A percentile compares a stretch with the other conserved stretches of the same genome.
These are phyloP conservation scores for Colletotrichum neosansevieriae DNA, from an alignment of 2,329 filamentous ascomycete genomes.

Conservation along the genomic window DNA sequence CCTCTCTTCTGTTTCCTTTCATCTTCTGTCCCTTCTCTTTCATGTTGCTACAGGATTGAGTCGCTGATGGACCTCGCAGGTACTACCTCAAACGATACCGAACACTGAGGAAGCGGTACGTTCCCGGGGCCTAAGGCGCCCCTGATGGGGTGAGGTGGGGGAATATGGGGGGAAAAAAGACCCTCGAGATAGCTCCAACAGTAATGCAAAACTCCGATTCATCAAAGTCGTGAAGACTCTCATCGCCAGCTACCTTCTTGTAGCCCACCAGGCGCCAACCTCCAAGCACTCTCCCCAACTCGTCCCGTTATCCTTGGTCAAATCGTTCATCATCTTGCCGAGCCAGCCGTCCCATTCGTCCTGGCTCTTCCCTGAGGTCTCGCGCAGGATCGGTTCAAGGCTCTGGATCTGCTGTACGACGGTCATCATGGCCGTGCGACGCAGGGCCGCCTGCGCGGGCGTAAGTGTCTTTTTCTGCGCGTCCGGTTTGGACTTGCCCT, in stretches of 20 bases:
- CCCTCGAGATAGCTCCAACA: not conserved
- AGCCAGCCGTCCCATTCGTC: constrained; percentile 96
- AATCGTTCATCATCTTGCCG: constrained; percentile 85
- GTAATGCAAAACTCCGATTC: constrained; percentile 37
- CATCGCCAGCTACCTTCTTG: constrained; percentile 67
- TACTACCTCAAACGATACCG: constrained; percentile 95
- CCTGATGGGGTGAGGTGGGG: not conserved
- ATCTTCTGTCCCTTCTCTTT: not conserved
- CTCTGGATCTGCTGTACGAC: constrained; percentile 87
- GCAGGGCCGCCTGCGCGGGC: constrained; percentile 77
- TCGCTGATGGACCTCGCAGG: constrained; percentile 57
- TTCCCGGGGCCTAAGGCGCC: constrained; percentile 32
- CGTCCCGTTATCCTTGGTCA: constrained; percentile 83
- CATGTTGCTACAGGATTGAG: not conserved
- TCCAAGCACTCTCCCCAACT: constrained; percentile 88
- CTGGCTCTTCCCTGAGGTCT: constrained; percentile 86
- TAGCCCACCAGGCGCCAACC: constrained; percentile 89
- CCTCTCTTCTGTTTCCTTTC: not conserved
- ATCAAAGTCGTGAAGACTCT: not conserved
- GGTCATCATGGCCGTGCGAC: constrained; percentile 83
- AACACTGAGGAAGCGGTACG: constrained; percentile 84
- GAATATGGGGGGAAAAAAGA: not conserved
- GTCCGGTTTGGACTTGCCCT: constrained; percentile 51
- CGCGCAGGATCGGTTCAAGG: constrained; percentile 84
- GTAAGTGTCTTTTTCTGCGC: constrained; percentile 67